These are phyloP conservation scores for Yamadazyma blattariae DNA, from an alignment of 1,139 yeast species.

Conservation along the genomic window DNA sequence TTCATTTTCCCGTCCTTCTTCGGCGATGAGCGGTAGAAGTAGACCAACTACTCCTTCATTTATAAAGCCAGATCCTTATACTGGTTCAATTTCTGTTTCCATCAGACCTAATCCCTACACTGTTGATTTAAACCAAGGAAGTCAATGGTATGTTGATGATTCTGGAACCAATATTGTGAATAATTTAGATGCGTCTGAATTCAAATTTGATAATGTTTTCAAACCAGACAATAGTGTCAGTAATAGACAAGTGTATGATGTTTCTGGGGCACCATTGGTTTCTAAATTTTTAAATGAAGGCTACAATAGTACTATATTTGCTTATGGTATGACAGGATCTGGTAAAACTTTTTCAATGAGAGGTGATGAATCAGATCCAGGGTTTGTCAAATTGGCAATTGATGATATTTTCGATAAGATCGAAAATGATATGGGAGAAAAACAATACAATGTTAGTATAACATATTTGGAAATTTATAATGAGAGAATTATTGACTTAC, in stretches of 20 bases:
- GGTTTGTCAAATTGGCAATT: constrained; percentile 75
- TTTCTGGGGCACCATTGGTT: constrained; percentile 61
- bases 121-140: constrained; percentile 17
- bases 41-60: constrained; percentile 42
- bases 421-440: constrained; percentile 21
- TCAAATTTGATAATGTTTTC: constrained; percentile 77
- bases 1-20: constrained; percentile 26
- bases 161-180: constrained; percentile 43
- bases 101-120: constrained; percentile 53
- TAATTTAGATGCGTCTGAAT: constrained; percentile 50
- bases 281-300: constrained; percentile 66
- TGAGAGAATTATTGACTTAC: constrained; percentile 76
- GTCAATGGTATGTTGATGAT: constrained; percentile 46
- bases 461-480: constrained; percentile 90
- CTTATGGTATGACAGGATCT: constrained; percentile 87
- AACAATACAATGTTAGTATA: constrained; percentile 46
- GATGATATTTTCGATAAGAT: constrained; percentile 60
- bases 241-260: constrained; percentile 61
- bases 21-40: constrained; percentile 31
- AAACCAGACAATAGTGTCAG: constrained; percentile 38
- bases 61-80: constrained; percentile 36
- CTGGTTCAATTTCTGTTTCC: constrained; percentile 51
- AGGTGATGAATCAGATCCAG: constrained; percentile 66
- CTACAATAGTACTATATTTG: constrained; percentile 86
- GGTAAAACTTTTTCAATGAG: constrained; percentile 94